phyloP scores from a whole-genome alignment of 208 protist genomes.

The Leishmania major region DNA sequence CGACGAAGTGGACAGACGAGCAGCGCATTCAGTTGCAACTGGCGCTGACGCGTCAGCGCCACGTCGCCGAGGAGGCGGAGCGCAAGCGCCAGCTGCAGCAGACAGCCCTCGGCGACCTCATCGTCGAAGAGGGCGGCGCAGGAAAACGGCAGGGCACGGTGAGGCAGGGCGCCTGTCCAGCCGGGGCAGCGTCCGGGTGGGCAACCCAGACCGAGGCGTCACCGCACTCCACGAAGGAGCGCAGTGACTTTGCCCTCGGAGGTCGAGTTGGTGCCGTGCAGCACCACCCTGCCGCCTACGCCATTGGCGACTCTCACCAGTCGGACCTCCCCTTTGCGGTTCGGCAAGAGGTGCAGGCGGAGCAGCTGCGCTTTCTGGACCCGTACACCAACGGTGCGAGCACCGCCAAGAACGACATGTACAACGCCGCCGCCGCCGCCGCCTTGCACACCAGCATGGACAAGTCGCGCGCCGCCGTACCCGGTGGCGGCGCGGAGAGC shows the following conservation, averaged over 20 bases:
- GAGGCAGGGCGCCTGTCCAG: background rate
- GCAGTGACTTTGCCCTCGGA: slow-evolving; percentile 77
- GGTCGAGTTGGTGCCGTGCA: slow-evolving; percentile 76
- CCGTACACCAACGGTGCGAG: slow-evolving; percentile 48
- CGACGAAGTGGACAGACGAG: slow-evolving; percentile 83
- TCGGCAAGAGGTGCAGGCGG: slow-evolving; percentile 71
- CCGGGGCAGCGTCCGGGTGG: background rate
- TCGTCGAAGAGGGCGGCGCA: slow-evolving; percentile 14
- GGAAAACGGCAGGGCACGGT: background rate
- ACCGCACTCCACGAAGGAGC: background rate
- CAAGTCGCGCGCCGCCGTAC: slow-evolving; percentile 23
- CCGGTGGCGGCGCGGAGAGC: slow-evolving; percentile 8
- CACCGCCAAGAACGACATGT: slow-evolving; percentile 38
- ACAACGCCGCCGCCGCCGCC: slow-evolving; percentile 14
- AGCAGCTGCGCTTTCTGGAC: slow-evolving; percentile 75
- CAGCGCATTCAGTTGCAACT: slow-evolving; percentile 89
- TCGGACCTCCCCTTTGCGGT: slow-evolving; percentile 65
- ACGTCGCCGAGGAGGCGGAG: slow-evolving; percentile 68
- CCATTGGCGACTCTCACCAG: slow-evolving; percentile 65
- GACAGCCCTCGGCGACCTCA: slow-evolving; percentile 32
- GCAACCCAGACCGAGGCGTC: background rate
- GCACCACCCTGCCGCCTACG: slow-evolving; percentile 68
- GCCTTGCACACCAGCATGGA: slow-evolving; percentile 1
- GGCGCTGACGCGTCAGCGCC: slow-evolving; percentile 78
- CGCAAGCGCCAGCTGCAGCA: slow-evolving; percentile 48